Base-by-base conservation (phyloP, 345 rosid genomes). In the Citrus glauca region DNA sequence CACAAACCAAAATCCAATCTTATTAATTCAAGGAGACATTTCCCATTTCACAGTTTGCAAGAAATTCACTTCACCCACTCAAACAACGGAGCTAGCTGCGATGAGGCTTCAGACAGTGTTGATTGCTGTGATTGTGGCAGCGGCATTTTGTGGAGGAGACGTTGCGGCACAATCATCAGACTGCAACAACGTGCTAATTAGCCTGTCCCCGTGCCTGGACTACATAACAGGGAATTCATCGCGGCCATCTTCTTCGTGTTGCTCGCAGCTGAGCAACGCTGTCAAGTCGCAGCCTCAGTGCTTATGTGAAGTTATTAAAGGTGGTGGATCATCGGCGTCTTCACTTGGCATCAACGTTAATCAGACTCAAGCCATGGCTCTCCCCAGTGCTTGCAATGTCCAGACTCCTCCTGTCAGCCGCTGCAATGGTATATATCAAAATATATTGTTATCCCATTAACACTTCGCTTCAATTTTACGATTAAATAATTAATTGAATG, bases 311-410 rank as follows among this genome's bases (percentile, higher is more conserved):
- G 84, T 81, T 28, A 30, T 84, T 10, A 78, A 56, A 19, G 84
- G 86, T 0, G 79, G 80, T 27, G 75, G 71, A 71, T 78, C 86
- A 3, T 71, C 69, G 4, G 8, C 69, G 1, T 33, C 57, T 53
- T 53, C 82, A 0, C 82, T 84, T 25, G 86, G 86, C 5, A 32
- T 74, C 74, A 62, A 66, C 40, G 24, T 84, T 78, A 81, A 81
- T 56, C 86, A 81, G 75, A 81, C 86, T 53, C 86, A 75, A 64
- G 84, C 86, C 63, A 14, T 78, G 77, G 79, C 77, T 38, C 82
- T 84, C 38, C 86, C 86, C 64, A 25, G 17, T 17, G 80, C 80
- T 42, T 84, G 86, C 72, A 81, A 75, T 16, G 80, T 84, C 72
- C 77, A 75, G 75, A 75, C 78, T 56, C 81, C 84, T 57, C 69